These are phyloP conservation scores for Xanthoconium separans DNA, from an alignment of 1,284 basidiomycete species.

Conservation along the genomic window DNA sequence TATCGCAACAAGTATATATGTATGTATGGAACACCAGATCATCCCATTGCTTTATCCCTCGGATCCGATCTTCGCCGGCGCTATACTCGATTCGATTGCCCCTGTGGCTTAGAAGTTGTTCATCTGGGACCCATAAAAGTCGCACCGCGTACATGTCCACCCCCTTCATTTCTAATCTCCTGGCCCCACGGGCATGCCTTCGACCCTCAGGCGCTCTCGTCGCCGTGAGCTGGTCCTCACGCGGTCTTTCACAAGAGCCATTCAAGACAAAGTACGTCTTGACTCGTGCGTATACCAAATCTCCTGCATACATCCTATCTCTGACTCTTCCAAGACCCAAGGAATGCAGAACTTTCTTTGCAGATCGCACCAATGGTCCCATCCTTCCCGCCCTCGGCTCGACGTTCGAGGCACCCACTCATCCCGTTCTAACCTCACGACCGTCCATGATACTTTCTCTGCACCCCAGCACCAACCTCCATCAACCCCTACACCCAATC, in stretches of 20 bases:
- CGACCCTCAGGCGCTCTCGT: constrained; percentile 37
- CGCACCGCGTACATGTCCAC: constrained; percentile 10
- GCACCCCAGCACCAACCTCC: constrained; percentile 17
- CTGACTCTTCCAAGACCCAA: constrained; percentile 22
- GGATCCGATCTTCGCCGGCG: constrained; percentile 10
- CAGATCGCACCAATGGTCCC: constrained; percentile 25
- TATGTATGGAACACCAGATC: constrained; percentile 3
- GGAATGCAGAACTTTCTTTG: constrained; percentile 21
- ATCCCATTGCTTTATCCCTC: constrained; percentile 10
- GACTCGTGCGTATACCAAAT: constrained; percentile 26
- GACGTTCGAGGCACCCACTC: constrained; percentile 6
- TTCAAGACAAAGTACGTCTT: constrained; percentile 37
- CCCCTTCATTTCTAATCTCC: constrained; percentile 11
- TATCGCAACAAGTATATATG: constrained; percentile 3
- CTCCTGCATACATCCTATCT: background rate
- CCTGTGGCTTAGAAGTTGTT: constrained; percentile 31
- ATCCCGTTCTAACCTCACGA: constrained; percentile 16
- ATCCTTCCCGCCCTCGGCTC: constrained; percentile 6
- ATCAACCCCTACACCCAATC: constrained; percentile 44
- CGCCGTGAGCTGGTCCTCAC: constrained; percentile 36
- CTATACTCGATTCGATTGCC: constrained; percentile 13
- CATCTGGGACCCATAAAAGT: constrained; percentile 32
- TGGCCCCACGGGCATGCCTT: constrained; percentile 33
- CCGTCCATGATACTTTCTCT: constrained; percentile 32
- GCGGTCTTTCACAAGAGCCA: constrained; percentile 35